These are phyloP conservation scores for Neofusicoccum cordaticola DNA, from an alignment of 2,329 filamentous ascomycete genomes.

Conservation along the genomic window DNA sequence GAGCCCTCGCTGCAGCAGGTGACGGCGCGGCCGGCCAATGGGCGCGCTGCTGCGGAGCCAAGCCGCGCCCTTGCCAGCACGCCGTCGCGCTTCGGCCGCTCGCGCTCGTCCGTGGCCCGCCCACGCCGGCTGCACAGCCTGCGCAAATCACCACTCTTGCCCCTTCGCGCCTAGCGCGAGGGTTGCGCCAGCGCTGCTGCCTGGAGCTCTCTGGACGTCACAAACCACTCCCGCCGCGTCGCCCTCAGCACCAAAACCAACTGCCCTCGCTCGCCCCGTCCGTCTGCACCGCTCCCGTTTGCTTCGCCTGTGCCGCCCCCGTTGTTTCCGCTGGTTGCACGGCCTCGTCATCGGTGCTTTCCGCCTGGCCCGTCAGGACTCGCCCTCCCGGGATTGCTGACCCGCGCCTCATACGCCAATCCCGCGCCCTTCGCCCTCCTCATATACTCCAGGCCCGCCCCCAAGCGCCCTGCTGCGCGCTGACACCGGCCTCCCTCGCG, in stretches of 20 bases:
- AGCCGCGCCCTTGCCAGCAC: not conserved
- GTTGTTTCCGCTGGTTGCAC: constrained; percentile 3
- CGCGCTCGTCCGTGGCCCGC: not conserved
- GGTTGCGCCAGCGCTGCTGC: not conserved
- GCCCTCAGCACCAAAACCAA: constrained; percentile 14
- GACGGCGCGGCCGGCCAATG: not conserved
- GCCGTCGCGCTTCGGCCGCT: not conserved
- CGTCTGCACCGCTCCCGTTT: not conserved
- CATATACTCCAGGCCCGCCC: constrained; percentile 13
- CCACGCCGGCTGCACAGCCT: not conserved
- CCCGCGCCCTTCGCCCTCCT: constrained; percentile 10
- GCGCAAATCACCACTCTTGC: not conserved
- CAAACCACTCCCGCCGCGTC: not conserved
- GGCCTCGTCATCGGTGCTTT: constrained; percentile 16
- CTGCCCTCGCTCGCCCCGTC: not conserved
- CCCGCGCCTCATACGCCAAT: constrained; percentile 7
- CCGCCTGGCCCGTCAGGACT: not conserved
- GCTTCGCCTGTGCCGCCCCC: not conserved
- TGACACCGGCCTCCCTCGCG: not conserved
- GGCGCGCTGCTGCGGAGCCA: not conserved
- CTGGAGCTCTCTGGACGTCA: constrained; percentile 7
- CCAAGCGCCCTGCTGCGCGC: not conserved
- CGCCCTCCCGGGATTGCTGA: not conserved
- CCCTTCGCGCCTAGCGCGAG: not conserved
- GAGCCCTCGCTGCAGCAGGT: not conserved